Evolutionary conservation across 805 yeast species (phyloP), one percentile per base, ranked within the genome.

Genomic region (Wickerhamomyces mucosus): DNA sequence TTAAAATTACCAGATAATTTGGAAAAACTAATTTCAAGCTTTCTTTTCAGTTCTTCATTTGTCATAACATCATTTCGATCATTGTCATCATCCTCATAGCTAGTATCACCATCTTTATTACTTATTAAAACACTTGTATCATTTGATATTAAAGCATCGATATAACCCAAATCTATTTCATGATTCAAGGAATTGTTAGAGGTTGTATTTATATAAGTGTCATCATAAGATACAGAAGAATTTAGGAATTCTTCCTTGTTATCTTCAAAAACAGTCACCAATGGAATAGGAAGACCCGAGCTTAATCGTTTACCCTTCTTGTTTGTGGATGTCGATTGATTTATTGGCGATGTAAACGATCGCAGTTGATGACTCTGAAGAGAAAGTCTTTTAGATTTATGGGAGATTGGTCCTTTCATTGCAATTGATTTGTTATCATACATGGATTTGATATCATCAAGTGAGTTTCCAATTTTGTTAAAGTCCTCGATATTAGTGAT

Each of bases 191-290:
- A 11, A 6, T 19, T 24, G 4, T 42, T 38, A 13, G 38, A 28
- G 16, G 26, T 14, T 7, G 28, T 37, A 10, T 39, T 38, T 9
- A 38, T 15, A 31, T 46, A 44, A 16, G 40, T 44, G 24, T 41
- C 45, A 39, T 47, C 48, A 30, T 44, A 43, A 13, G 47, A 39
- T 9, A 43, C 41, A 9, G 16, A 14, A 6, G 26, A 16, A 7
- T 9, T 14, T 14, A 16, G 16, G 15, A 16, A 13, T 5, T 8
- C 16, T 12, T 23, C 16, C 7, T 23, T 15, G 15, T 41, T 33
- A 17, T 39, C 45, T 21, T 53, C 58, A 15, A 45, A 24, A 6
- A 53, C 54, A 1, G 55, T 53, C 18, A 53, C 28, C 15, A 53
- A 32, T 10, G 56, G 43, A 4, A 53, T 30, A 4, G 46, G 33